These are phyloP conservation scores for Ophiostoma ips DNA, from an alignment of 2,329 filamentous ascomycete species.

Conservation along the genomic window DNA sequence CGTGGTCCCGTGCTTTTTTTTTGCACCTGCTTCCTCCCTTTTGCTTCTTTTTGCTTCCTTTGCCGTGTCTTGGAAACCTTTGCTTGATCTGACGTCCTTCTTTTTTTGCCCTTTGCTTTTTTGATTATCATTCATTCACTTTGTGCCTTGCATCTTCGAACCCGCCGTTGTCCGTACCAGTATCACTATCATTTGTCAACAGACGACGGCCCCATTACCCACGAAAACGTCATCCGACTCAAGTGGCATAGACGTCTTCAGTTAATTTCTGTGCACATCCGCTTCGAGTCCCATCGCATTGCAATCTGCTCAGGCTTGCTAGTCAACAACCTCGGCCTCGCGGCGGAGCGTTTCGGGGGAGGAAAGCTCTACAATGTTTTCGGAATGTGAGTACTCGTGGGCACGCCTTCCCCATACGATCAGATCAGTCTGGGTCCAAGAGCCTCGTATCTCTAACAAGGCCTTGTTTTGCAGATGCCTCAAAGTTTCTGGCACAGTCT, in stretches of 20 bases:
- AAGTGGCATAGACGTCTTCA: no score
- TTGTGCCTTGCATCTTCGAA: background rate
- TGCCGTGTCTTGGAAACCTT: background rate
- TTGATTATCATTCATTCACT: background rate
- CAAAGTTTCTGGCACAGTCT: constrained; percentile 89
- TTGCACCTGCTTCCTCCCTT: background rate
- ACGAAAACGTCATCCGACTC: no score
- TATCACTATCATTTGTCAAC: no score
- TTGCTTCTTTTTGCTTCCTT: background rate
- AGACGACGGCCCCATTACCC: no score
- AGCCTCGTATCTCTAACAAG: background rate
- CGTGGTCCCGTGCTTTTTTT: constrained; percentile 9
- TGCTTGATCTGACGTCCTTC: no score
- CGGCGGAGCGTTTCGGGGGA: background rate
- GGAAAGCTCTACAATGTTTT: constrained; percentile 1
- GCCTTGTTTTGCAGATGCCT: constrained; percentile 55
- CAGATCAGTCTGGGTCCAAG: no score
- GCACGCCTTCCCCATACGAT: no score
- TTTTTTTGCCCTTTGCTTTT: no score
- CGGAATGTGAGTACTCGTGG: background rate
- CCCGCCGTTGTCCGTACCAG: background rate
- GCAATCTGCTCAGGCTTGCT: no score
- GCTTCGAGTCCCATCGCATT: no score
- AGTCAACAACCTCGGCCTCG: background rate
- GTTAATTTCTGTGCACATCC: no score